Evolutionary conservation across 768 basidiomycete species (phyloP), one percentile per base, ranked within the genome.

Genomic region (Leccinum rimulosum): DNA sequence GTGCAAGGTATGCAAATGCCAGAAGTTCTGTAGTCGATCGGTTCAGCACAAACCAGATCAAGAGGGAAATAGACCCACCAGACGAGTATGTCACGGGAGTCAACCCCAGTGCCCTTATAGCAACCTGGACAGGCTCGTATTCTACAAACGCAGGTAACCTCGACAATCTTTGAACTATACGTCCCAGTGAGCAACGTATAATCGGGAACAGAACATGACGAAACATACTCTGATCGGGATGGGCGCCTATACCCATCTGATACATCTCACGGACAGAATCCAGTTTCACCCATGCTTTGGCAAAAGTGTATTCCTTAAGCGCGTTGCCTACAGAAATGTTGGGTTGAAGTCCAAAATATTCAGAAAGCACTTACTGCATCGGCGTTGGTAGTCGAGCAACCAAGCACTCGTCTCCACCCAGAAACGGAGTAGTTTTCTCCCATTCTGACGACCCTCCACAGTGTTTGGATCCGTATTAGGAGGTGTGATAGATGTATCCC

Each of bases 341-440:
- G n/a, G 68, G 58, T 27, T 14, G 61, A 50, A 52, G 36, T 14
- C 52, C 52, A 66, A 52, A 45, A 55, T 61, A 31, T 50, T 54
- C 36, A 14, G 55, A 47, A 52, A 52, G 55, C 15, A 57, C 75
- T 27, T 69, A 85, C 83, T 69, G 62, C 83, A 63, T 28, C 75
- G 68, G 36, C 78, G 80, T 55, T 76, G 79, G 62, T 80, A 90
- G 55, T 89, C 82, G 4, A 77, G 73, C 19, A 87, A 64, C 85
- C 86, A 93, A 3, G 89, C 82, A 43, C 81, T 74, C 8, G 87
- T 73, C 68, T 94, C 92, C 17, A 91, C 80, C 92, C 92, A 93
- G 30, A 87, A 88, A 35, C 92, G 82, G 51, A 93, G 78, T 4
- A 93, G 79, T 66, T 80, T 86, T 25, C 80, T 80, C 5, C 86